phyloP scores from a whole-genome alignment of 1,139 yeast species.

The Pichia sp. region DNA sequence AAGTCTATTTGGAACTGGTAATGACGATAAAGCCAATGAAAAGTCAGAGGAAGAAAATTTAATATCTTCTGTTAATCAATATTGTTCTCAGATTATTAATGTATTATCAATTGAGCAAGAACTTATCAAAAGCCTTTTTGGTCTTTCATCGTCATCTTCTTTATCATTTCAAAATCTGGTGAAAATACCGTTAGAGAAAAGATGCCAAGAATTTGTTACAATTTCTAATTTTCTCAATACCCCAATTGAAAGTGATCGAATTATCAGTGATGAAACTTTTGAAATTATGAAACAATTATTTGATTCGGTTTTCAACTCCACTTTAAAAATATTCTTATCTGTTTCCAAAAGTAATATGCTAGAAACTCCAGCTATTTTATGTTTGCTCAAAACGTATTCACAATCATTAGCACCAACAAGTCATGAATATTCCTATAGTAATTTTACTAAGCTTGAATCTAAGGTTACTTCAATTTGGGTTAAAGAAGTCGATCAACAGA shows the following conservation, averaged over 20 bases:
- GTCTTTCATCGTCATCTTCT: slow-evolving; percentile 46
- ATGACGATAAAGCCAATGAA: slow-evolving; percentile 1
- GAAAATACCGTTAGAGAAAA: slow-evolving; percentile 35
- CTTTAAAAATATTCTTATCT: slow-evolving; percentile 34
- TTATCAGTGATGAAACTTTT: slow-evolving; percentile 48
- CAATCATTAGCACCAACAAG: slow-evolving; percentile 41
- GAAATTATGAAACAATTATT: slow-evolving; percentile 50
- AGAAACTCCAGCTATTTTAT: slow-evolving; percentile 38
- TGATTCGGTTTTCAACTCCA: slow-evolving; percentile 43
- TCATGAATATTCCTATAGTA: slow-evolving; percentile 60
- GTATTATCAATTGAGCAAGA: slow-evolving; percentile 52
- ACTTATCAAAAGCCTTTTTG: slow-evolving; percentile 61
- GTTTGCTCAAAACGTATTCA: slow-evolving; percentile 36
- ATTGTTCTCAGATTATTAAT: slow-evolving; percentile 8
- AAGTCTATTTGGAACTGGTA: slow-evolving; percentile 14
- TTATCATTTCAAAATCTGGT: slow-evolving; percentile 46
- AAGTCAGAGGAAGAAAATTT: slow-evolving; percentile 11
- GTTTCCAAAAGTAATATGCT: slow-evolving; percentile 33
- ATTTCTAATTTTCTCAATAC: slow-evolving; percentile 19
- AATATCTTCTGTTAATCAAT: slow-evolving; percentile 1
- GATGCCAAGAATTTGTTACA: slow-evolving; percentile 26
- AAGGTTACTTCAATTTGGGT: slow-evolving; percentile 53
- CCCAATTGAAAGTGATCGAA: slow-evolving; percentile 44
- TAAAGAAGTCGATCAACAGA: slow-evolving; percentile 49
- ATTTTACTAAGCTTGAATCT: slow-evolving; percentile 47